Evolutionary conservation across 2,329 filamentous ascomycete species (phyloP).

Genomic region (Botrytis pseudocinerea): DNA sequence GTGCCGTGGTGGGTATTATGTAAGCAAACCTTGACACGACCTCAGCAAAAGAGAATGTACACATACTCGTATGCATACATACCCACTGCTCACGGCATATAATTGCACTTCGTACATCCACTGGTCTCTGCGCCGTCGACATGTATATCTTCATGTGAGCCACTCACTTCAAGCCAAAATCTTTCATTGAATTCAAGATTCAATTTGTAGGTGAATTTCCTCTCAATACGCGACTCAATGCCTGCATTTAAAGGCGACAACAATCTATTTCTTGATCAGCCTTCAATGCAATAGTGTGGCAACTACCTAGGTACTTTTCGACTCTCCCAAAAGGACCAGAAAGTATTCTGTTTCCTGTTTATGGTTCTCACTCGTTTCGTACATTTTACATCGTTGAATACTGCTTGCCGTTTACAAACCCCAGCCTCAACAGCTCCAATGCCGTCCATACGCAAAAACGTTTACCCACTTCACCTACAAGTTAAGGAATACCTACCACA

Average conservation of each 20-base stretch:
- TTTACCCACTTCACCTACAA: background rate
- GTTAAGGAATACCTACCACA: background rate
- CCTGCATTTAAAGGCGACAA: constrained; percentile 6
- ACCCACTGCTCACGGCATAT: background rate
- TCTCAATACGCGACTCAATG: background rate
- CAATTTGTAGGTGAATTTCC: background rate
- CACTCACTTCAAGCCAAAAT: background rate
- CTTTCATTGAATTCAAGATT: background rate
- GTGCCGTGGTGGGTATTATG: background rate
- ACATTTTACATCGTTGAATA: background rate
- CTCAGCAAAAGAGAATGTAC: background rate
- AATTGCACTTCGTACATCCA: too few relatives aligned
- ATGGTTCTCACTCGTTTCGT: background rate
- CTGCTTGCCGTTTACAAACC: background rate
- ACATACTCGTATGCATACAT: too few relatives aligned
- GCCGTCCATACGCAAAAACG: background rate
- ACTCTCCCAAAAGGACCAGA: background rate
- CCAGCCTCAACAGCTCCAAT: constrained; percentile 1
- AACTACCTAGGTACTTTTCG: background rate
- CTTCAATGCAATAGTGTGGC: background rate
- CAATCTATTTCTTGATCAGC: background rate
- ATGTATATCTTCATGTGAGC: background rate
- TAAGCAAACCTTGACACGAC: background rate
- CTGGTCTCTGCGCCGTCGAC: background rate
- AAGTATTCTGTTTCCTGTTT: background rate